phyloP scores from a whole-genome alignment of 768 basidiomycete genomes.

The Lentinula raphanica region DNA sequence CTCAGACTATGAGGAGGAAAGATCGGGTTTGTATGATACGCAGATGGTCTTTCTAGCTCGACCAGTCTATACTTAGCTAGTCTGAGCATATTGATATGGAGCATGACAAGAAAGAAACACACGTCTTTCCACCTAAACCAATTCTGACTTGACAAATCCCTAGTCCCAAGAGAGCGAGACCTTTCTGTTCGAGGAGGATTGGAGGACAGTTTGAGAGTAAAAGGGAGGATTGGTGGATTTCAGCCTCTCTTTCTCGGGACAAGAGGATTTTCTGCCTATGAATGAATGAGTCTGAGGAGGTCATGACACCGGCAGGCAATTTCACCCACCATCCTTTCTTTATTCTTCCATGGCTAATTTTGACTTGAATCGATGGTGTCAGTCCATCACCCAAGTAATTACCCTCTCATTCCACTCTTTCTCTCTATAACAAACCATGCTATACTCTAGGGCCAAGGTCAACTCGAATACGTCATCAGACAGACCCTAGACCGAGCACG shows the following conservation, averaged over 20 bases:
- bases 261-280: conserved; percentile 64
- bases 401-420: background rate
- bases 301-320: background rate
- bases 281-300: conserved; percentile 41
- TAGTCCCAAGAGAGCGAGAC: conserved; percentile 72
- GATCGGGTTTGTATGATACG: conserved; percentile 62
- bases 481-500: background rate
- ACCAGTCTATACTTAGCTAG: conserved; percentile 59
- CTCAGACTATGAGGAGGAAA: conserved; percentile 89
- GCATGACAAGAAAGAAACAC: conserved; percentile 10
- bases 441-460: background rate
- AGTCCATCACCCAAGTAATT: background rate
- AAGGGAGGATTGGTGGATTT: conserved; percentile 74
- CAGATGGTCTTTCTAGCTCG: conserved; percentile 78
- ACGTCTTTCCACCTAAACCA: conserved; percentile 94
- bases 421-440: background rate
- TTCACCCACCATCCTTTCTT: too few relatives aligned
- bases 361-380: background rate
- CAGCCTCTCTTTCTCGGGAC: conserved; percentile 71
- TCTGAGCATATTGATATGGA: conserved; percentile 13
- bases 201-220: conserved; percentile 79
- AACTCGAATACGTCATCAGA: background rate
- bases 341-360: background rate
- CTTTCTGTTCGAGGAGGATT: conserved; percentile 83
- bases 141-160: conserved; percentile 68